Evolutionary conservation across 306 rosid species (phyloP).

Genomic region (Crotalaria pallida): DNA sequence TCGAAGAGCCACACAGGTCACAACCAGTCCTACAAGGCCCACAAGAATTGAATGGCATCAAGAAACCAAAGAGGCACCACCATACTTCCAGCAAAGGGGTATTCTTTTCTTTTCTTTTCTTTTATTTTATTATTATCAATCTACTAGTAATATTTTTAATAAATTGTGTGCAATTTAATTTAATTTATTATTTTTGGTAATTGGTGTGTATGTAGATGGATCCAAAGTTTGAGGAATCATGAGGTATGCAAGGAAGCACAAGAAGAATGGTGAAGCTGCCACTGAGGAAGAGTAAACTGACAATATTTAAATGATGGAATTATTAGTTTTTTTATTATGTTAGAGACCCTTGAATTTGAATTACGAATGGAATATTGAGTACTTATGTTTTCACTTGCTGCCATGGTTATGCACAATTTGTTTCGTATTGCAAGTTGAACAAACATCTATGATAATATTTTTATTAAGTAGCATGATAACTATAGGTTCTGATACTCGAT

Average conservation of each 20-base stretch:
- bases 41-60: slow-evolving; percentile 93
- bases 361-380: background rate
- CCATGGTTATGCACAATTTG: background rate
- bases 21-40: slow-evolving; percentile 98
- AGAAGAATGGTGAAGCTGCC: slow-evolving; percentile 43
- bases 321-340: slow-evolving; percentile 1
- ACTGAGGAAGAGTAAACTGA: slow-evolving; percentile 58
- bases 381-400: background rate
- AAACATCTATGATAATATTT: no score
- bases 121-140: background rate
- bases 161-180: background rate
- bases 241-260: slow-evolving; percentile 99
- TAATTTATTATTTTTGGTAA: background rate
- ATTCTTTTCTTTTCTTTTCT: background rate
- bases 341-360: background rate
- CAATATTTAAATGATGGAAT: background rate
- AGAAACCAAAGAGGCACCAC: slow-evolving; percentile 91
- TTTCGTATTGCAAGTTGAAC: no score
- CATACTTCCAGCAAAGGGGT: slow-evolving; percentile 99
- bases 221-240: slow-evolving; percentile 97
- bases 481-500: no score
- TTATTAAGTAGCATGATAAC: no score
- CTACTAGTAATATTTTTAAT: background rate
- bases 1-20: slow-evolving; percentile 99
- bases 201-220: slow-evolving; percentile 64